Percentiles rank a stretch among this genome's conserved stretches.
phyloP scores from a whole-genome alignment of 148 eudicot genomes.

The Chenopodium formosanum region DNA sequence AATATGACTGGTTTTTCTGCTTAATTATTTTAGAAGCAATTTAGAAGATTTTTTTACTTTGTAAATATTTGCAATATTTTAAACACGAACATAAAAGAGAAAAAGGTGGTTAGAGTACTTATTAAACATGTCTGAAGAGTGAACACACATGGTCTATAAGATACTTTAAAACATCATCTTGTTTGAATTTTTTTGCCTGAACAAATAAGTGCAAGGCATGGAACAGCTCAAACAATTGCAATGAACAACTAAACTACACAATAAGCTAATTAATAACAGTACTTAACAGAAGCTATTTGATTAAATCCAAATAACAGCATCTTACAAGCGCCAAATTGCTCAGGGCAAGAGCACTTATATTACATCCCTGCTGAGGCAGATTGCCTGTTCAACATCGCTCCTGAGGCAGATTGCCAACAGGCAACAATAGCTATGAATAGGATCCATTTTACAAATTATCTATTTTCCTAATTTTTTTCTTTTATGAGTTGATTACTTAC shows the following conservation, averaged over 20 bases:
- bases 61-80: too few relatives aligned
- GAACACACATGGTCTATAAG: too few relatives aligned
- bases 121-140: too few relatives aligned
- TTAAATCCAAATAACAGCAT: conserved; percentile 17
- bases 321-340: conserved; percentile 13
- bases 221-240: not conserved
- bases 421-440: not conserved
- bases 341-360: conserved; percentile 16
- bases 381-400: not conserved
- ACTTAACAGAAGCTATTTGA: not conserved
- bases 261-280: too few relatives aligned
- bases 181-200: too few relatives aligned
- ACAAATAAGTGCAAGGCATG: too few relatives aligned
- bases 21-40: too few relatives aligned
- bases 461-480: not conserved
- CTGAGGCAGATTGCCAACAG: conserved; percentile 15
- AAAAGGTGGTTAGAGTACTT: too few relatives aligned
- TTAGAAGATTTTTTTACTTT: too few relatives aligned
- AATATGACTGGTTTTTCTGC: too few relatives aligned
- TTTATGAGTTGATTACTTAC: not conserved
- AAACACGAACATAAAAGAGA: too few relatives aligned
- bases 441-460: not conserved
- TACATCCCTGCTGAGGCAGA: conserved; percentile 18
- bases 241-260: not conserved
- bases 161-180: too few relatives aligned